Percentiles rank a stretch among this genome's conserved stretches.
These are phyloP conservation scores for Sclerotinia minor DNA, from an alignment of 2,329 filamentous ascomycete species.

Conservation along the genomic window DNA sequence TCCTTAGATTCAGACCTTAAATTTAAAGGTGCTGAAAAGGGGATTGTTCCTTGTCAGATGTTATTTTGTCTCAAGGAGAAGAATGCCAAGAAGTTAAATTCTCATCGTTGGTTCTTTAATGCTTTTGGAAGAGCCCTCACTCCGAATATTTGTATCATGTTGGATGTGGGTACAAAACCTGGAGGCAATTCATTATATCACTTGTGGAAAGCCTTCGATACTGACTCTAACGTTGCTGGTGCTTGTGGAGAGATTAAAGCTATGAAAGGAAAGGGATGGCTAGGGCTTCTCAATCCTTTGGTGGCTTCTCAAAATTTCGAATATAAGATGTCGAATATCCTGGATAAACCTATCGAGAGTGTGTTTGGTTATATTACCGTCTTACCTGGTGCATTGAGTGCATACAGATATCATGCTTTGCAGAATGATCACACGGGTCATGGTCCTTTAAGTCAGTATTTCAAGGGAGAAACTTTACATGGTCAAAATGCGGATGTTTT, in stretches of 20 bases:
- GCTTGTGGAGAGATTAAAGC: constrained; percentile 98
- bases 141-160: constrained; percentile 93
- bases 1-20: constrained; percentile 93
- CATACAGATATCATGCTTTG: constrained; percentile 91
- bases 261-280: constrained; percentile 83
- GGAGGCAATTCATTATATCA: constrained; percentile 91
- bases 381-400: constrained; percentile 88
- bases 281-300: constrained; percentile 85
- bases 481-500: constrained; percentile 96
- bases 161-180: constrained; percentile 94
- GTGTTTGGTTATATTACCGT: constrained; percentile 99
- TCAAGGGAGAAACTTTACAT: constrained; percentile 97
- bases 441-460: constrained; percentile 94
- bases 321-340: constrained; percentile 99
- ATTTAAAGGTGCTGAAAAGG: constrained; percentile 99
- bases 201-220: constrained; percentile 98
- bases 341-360: constrained; percentile 95
- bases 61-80: constrained; percentile 98
- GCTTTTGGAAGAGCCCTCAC: constrained; percentile 90
- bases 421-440: constrained; percentile 97
- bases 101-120: constrained; percentile 99
- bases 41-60: constrained; percentile 96
- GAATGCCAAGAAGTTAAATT: constrained; percentile 97
- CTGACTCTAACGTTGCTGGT: constrained; percentile 93
- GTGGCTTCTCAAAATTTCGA: constrained; percentile 98